Evolutionary conservation across 371 early-diverging fungal genomes (phyloP), one percentile per base, ranked within the genome.

Genomic region (Actinomucor elegans): DNA sequence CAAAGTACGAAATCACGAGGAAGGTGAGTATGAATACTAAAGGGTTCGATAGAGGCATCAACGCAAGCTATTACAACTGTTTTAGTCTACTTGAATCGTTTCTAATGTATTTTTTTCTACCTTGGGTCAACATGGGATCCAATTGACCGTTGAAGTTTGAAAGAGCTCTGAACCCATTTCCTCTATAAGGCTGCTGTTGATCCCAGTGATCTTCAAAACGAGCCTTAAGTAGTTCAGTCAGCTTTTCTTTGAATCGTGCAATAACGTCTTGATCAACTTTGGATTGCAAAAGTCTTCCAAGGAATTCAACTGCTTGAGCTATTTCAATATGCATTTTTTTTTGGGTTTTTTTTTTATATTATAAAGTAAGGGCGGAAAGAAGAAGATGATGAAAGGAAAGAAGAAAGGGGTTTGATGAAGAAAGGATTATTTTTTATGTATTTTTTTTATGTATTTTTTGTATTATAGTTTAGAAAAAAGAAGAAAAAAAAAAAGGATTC

Each of bases 1-100:
- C 93, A 92, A 8, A 92, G 61, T 12, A 89, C 86, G 20, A 90
- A 69, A 64, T 91, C 93, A 40, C 80, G 83, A 31, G 93, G 93
- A 43, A 91, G 58, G 48, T 71, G 61, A 20, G 65, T 43, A 34
- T 63, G 61, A 26, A 73, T 64, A 4, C 42, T 20, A 11, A 36
- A 43, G 3, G 67, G 55, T 11, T 66, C 32, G 36, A 77, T 56
- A 37, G 52, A 33, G 6, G 66, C 65, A 15, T 63, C 57, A 31
- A 52, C 15, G 23, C 67, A 63, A 37, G 71, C 74, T 77, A 48
- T 7, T 15, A 11, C 6, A 11, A 37, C n/a, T n/a, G n/a, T n/a
- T n/a, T n/a, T n/a, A n/a, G n/a, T n/a, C n/a, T n/a, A n/a, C n/a
- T n/a, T n/a, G n/a, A n/a, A n/a, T n/a, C n/a, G n/a, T n/a, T n/a